Base-by-base conservation (phyloP, 371 early-diverging fungal genomes). In the Mortierella sp. region DNA sequence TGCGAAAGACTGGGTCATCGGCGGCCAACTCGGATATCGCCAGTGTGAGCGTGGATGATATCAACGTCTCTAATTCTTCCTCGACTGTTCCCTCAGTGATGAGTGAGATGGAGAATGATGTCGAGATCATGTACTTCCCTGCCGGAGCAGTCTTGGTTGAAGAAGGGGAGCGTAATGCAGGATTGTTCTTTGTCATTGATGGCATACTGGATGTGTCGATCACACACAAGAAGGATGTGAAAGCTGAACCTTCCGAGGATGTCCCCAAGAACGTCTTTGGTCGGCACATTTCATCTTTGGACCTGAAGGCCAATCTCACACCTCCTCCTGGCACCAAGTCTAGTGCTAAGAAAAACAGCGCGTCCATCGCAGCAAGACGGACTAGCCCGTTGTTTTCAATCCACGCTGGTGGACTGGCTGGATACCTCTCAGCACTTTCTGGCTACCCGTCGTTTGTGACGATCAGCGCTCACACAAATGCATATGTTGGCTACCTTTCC, bases 181-280 rank as follows among this genome's bases (percentile, higher is more conserved):
- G 99, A 2, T 63, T 98, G 34, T 97, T 90, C 73, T 93, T 96
- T 78, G 93, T 97, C 3, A 87, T 97, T 67, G 95, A 96, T 70
- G 99, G 99, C 19, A 70, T 89, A 17, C 72, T 98, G 26, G 94
- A 94, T 46, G 93, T 92, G 0, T 87, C 89, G 12, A 92, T 92
- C 76, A 78, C 83, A 3, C 83, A 83, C 17, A 59, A 64, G 31
- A 59, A 60, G 50, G 64, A 68, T 21, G 8, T 47, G 3, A 55
- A 55, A 64, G 69, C 26, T 71, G 73, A 24, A 65, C 55, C 26
- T 54, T n/a, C 39, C 6, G 17, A 43, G 11, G 63, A 55, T 34
- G 11, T 17, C 14, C 70, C 52, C 52, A 76, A 46, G 32, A 60
- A 64, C 19, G 42, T 57, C 64, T 69, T 79, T 52, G 76, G 79